A percentile compares a stretch with the other conserved stretches of the same genome.
These are phyloP conservation scores for Erigeron philadelphicus DNA, from an alignment of 140 eudicot species.

Conservation along the genomic window DNA sequence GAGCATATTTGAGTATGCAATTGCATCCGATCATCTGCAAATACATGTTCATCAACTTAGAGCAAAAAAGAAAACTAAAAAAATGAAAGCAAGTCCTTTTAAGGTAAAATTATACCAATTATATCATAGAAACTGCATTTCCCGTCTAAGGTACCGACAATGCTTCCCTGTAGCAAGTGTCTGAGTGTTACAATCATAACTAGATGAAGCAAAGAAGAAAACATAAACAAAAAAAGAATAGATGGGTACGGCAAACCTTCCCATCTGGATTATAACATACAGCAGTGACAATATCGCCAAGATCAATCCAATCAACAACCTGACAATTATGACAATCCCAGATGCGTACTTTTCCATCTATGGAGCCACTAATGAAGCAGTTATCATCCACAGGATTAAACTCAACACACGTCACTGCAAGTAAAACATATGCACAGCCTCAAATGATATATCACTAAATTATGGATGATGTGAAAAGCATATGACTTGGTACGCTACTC, in stretches of 20 bases:
- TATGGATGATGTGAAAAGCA: background rate
- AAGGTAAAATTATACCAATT: conserved; percentile 36
- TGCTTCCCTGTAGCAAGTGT: conserved; percentile 52
- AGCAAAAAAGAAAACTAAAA: background rate
- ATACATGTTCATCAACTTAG: conserved; percentile 4
- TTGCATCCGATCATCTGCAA: conserved; percentile 48
- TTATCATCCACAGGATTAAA: conserved; percentile 80
- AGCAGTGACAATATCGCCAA: conserved; percentile 72
- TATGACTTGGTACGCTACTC: conserved; percentile 2
- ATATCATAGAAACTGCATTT: conserved; percentile 70
- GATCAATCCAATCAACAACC: conserved; percentile 80
- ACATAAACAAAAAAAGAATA: background rate
- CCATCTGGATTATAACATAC: conserved; percentile 77
- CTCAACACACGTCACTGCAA: conserved; percentile 80
- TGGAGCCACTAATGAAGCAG: conserved; percentile 79
- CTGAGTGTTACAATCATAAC: background rate
- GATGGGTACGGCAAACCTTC: conserved; percentile 43
- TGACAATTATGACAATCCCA: conserved; percentile 64
- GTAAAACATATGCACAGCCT: background rate
- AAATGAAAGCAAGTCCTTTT: background rate
- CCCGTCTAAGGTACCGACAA: conserved; percentile 75
- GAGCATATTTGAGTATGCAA: conserved; percentile 46
- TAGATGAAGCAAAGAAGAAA: background rate
- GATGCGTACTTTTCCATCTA: conserved; percentile 80
- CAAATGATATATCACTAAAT: background rate